A percentile compares a stretch with the other conserved stretches of the same genome.
Conservation (phyloP, 2,329 filamentous ascomycete genomes). For the Botrytis elliptica region DNA sequence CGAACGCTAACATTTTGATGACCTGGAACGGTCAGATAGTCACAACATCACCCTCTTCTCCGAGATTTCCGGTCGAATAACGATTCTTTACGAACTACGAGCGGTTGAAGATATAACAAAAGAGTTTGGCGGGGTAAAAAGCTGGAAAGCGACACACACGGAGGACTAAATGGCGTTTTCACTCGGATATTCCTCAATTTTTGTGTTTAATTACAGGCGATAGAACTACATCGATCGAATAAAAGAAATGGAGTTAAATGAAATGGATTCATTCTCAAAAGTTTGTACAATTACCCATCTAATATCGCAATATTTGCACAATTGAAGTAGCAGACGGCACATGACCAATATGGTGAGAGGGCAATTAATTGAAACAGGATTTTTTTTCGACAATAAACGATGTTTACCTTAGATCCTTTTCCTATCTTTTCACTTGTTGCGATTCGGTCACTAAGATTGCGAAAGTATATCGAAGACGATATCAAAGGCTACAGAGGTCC, state of each 20-base stretch:
- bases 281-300: not conserved
- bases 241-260: rapidly evolving
- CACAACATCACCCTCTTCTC: not conserved
- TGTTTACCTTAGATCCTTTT: not conserved
- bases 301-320: not conserved
- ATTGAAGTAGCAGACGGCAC: not conserved
- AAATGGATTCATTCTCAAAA: not conserved
- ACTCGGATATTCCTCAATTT: not conserved
- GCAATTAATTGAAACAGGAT: not conserved
- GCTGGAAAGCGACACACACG: not conserved
- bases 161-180: not conserved
- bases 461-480: not conserved
- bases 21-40: not conserved
- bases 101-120: rapidly evolving
- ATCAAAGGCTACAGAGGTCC: not conserved
- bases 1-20: not conserved
- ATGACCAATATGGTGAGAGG: not conserved
- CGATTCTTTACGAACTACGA: not conserved
- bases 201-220: not conserved
- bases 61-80: not conserved
- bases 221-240: not conserved
- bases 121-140: not conserved
- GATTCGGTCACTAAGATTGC: not conserved
- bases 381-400: not conserved
- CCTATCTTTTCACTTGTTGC: rapidly evolving